Evolutionary conservation across 805 yeast species (phyloP), one percentile per base, ranked within the genome.

Genomic region (Pichia sporocuriosa): DNA sequence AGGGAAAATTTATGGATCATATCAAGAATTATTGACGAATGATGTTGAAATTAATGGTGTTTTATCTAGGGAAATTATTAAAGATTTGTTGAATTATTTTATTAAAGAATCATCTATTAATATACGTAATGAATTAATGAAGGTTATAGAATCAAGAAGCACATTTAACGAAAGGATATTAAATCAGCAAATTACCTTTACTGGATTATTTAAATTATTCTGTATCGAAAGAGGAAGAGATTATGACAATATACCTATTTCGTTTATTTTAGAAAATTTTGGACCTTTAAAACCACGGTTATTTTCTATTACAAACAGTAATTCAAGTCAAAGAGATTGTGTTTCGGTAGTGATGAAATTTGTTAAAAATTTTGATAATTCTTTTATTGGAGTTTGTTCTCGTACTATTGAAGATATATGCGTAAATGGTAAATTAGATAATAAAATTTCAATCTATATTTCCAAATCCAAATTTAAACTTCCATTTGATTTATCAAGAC

Each of bases 261-360:
- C 83, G 43, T 82, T 87, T 57, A 63, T 90, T 28, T 66, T 89
- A 51, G 97, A 89, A 66, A 68, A 79, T 32, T 61, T 90, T 42
- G 77, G 89, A 32, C 81, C 76, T 49, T 67, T 90, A 55, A 85
- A 81, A 58, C 95, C 97, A 31, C 83, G 97, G 59, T 87, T 80
- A 64, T 89, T 89, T 65, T 90, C 97, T 15, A 90, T 89, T 50
- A 84, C 96, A 1, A 87, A 96, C 1, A 84, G 96, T 8, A 46
- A 45, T 23, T 73, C 87, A 3, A 58, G 71, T 35, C 68, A 73
- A 35, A 85, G 83, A 50, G 78, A 81, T 20, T 66, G 66, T 15
- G 72, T 84, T 40, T 81, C 83, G 48, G 69, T 88, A 40, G 83
- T 96, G 13, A 90, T 95, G 2, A 90, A 84, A 32, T 89, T 89